Conservation (phyloP, 306 rosid species). For the Begonia loranthoides region DNA sequence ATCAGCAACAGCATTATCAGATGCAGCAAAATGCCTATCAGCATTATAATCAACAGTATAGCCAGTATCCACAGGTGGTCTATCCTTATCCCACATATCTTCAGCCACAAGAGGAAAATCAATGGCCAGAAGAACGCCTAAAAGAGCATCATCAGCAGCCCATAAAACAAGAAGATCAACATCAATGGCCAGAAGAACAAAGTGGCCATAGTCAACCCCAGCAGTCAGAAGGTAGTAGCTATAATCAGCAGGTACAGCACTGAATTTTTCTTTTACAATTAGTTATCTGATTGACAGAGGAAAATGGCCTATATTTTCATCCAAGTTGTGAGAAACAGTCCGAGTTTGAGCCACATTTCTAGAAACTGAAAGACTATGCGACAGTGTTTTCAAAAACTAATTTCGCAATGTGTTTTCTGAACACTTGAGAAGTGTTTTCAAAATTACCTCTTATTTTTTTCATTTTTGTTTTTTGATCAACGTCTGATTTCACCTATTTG, state of each 20-base stretch:
- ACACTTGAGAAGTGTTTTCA: too few species aligned
- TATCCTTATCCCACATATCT: constrained; percentile 19
- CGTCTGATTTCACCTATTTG: too few species aligned
- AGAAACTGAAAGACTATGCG: too few species aligned
- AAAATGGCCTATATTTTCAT: background rate
- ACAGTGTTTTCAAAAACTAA: too few species aligned
- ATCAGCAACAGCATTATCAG: constrained; percentile 45
- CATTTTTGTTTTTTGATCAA: too few species aligned
- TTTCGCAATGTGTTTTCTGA: too few species aligned
- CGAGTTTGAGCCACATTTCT: too few species aligned
- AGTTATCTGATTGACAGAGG: background rate
- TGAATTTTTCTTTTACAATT: constrained; percentile 1
- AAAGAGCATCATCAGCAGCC: constrained; percentile 13
- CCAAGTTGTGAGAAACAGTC: too few species aligned
- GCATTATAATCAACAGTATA: constrained; percentile 20
- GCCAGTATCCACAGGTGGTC: constrained; percentile 21
- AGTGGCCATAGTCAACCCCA: constrained; percentile 5
- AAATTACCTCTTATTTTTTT: too few species aligned
- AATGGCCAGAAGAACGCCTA: background rate
- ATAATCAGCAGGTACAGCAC: constrained; percentile 19
- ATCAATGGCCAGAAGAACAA: constrained; percentile 28
- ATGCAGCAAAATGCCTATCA: constrained; percentile 34
- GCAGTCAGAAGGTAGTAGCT: constrained; percentile 11
- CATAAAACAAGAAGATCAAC: constrained; percentile 11
- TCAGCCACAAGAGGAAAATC: constrained; percentile 14